Base-by-base conservation (phyloP, 2,329 filamentous ascomycete species). In the Intubia oerlemansii region DNA sequence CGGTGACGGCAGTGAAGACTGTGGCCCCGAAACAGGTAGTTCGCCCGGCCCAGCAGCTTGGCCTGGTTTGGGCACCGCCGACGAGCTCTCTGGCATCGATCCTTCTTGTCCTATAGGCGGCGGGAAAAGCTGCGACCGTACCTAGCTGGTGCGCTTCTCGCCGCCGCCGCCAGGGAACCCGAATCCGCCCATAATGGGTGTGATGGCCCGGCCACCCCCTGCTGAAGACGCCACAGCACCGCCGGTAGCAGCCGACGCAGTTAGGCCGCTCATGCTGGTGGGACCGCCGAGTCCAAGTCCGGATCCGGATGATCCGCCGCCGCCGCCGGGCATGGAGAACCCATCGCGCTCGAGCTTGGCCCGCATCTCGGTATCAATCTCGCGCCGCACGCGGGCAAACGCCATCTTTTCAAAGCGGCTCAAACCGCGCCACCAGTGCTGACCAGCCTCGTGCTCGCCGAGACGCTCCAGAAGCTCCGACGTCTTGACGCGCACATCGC, bases 371-470 rank as follows among this genome's bases (percentile, higher is more conserved):
- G 52, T 50, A n/a, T n/a, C n/a, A n/a, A n/a, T n/a, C n/a, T 69
- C 81, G 34, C 73, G 64, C 46, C 75, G 72, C 27, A 90, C 70
- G 27, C 85, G 65, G 39, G 76, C 72, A 43, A 76, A 92, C 4
- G 78, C 85, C 37, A 91, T 52, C 51, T 85, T 90, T 40, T 84
- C 75, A 45, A 93, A 98, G 25, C 80, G 62, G 33, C 82, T 88
- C 27, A 98, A 55, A 17, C 69, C 68, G 38, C 64, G 69, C 80
- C 85, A 98, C 62, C 88, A 95, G 51, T 95, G 81, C 42, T 82
- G 66, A 2, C 88, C 88, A 8, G 82, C 88, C 44, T 90, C 77
- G 50, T 98, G 85, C 32, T 75, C 71, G 39, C 71, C 66, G 31
- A 98, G 71, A 14, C 82, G 65, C 39, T 85, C 81, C 14, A 98